Base-by-base conservation (phyloP, 2,329 filamentous ascomycete species). In the Pseudogymnoascus sp. region DNA sequence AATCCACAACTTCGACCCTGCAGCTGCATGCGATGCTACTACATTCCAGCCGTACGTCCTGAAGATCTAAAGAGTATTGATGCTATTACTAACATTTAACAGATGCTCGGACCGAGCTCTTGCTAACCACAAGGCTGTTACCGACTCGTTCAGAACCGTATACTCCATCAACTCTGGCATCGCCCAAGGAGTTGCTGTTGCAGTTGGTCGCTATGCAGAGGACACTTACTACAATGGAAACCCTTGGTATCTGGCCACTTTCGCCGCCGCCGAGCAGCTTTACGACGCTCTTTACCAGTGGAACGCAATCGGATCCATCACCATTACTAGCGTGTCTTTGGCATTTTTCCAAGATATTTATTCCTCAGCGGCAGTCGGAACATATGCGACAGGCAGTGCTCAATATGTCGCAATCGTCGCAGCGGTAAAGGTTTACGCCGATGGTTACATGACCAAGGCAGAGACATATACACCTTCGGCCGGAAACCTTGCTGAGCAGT, bases 151-250 rank as follows among this genome's bases (percentile, higher is more conserved):
- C 80, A 85, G 90, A 21, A 77, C 80, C 0, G 78, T 88, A 64
- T 93, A 93, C 73, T 71, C 75, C 13, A 80, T 93, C 76, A 95
- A 95, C 77, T 78, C 77, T 4, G 87, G 85, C 4, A 84, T 87
- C 61, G 69, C 82, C 1, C 74, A 81, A 33, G 86, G 87, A 19
- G 74, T 76, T 15, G 87, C 87, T 7, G 79, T 85, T 9, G 81
- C 84, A 6, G 78, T 88, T 5, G 88, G 88, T 50, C 79, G 88
- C 65, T 91, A 91, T 71, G 76, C 85, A 0, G 87, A 90, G 73
- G 90, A 96, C 69, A 75, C 79, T 3, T 95, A 93, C 75, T 88
- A 87, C 74, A 84, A 84, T 65, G 90, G 89, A 1, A 92, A 95
- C 73, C 90, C 90, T 1, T 95, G 90, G 90, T 90, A 91, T 69